A percentile compares a stretch with the other conserved stretches of the same genome.
Evolutionary conservation across 352 stramenopile genomes (phyloP).

Genomic region (Pythium utonaiense): DNA sequence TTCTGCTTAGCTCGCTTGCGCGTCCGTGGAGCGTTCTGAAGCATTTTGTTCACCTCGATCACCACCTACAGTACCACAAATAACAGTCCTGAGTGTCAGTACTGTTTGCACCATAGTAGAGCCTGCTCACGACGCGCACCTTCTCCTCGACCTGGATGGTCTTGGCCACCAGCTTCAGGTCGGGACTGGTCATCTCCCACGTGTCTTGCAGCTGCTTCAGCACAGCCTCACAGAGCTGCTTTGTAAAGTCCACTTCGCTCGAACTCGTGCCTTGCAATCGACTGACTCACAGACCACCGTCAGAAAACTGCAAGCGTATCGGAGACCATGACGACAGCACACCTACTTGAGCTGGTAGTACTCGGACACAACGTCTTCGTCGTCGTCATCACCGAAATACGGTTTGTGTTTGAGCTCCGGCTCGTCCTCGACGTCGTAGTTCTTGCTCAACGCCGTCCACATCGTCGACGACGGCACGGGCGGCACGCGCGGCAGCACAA

Average conservation of each 20-base stretch:
- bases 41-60: slow-evolving; percentile 60
- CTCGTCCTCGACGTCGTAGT: slow-evolving; percentile 87
- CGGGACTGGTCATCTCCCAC: slow-evolving; percentile 57
- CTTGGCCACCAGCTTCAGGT: slow-evolving; percentile 58
- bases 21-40: slow-evolving; percentile 44
- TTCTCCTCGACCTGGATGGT: slow-evolving; percentile 55
- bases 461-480: slow-evolving; percentile 55
- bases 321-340: background rate
- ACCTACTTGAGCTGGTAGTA: slow-evolving; percentile 83
- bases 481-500: slow-evolving; percentile 52
- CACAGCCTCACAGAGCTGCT: slow-evolving; percentile 66
- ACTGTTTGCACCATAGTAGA: too few species aligned
- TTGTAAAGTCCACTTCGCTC: slow-evolving; percentile 70
- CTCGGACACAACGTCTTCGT: slow-evolving; percentile 77
- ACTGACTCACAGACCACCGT: background rate
- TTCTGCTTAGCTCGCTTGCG: slow-evolving; percentile 12
- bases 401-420: slow-evolving; percentile 63
- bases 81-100: too few species aligned
- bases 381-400: slow-evolving; percentile 81
- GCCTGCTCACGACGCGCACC: slow-evolving; percentile 3
- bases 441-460: slow-evolving; percentile 80
- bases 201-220: slow-evolving; percentile 60
- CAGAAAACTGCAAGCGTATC: background rate
- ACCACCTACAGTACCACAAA: slow-evolving; percentile 31
- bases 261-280: slow-evolving; percentile 58